Base-by-base conservation (phyloP, 2,329 filamentous ascomycete genomes). In the Trichophaea hybrida region DNA sequence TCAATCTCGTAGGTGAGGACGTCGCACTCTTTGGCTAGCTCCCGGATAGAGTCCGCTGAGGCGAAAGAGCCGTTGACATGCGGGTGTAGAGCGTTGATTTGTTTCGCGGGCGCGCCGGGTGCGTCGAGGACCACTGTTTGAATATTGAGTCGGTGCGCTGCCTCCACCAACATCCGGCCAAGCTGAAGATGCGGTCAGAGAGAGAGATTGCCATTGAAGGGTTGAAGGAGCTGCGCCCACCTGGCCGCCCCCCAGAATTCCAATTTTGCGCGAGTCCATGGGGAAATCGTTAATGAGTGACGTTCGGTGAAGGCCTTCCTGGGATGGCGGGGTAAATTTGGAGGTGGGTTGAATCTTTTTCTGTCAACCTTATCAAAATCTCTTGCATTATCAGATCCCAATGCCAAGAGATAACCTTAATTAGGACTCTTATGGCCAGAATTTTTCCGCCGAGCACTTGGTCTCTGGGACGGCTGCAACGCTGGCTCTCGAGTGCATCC, bases 1-100 rank as follows among this genome's bases (percentile, higher is more conserved):
- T 97, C 91, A 65, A 95, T 96, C 73, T 97, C 91, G 12, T 94
- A 87, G 0, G 89, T 96, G 62, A 96, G 76, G 13, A 94, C 81
- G 70, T 94, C 87, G 68, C 83, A 88, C 37, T 77, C 74, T 43
- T 79, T 74, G 1, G 91, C 89, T n/a, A 97, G 77, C 71, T 88
- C 78, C 48, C 83, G 81, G 65, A 97, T 89, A 65, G 86, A 84
- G 37, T 80, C 80, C 0, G 84, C 76, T 66, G 95, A 85, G 71
- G 88, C 90, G 78, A 95, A 96, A 0, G 89, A 94, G 60, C 90
- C 91, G 15, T 82, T 79, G 60, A 95, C 80, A 70, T 96, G 88
- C 64, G 78, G 76, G 66, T 77, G 74, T 71, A 85, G 86, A 66
- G 81, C 80, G 73, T 85, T 89, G 69, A 93, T 84, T 74, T 94